These are phyloP conservation scores for Spergularia marina DNA, from an alignment of 148 eudicot species.

Conservation along the genomic window DNA sequence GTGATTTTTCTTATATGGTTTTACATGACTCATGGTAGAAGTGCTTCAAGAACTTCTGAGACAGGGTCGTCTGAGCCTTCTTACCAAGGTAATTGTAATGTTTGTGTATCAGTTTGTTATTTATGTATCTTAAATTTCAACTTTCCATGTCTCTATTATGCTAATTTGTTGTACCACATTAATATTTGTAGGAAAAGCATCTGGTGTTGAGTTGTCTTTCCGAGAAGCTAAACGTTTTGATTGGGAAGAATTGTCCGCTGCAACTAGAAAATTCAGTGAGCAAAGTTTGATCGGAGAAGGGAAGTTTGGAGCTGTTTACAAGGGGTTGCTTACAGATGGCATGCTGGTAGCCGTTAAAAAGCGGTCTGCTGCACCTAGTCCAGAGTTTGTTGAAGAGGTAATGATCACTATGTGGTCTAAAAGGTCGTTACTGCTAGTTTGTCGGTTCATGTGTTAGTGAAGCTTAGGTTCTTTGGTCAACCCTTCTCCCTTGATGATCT, in stretches of 20 bases:
- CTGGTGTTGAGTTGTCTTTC: constrained; percentile 57
- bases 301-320: constrained; percentile 91
- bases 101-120: not conserved
- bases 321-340: constrained; percentile 91
- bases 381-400: constrained; percentile 90
- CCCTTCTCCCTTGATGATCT: not conserved
- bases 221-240: constrained; percentile 76
- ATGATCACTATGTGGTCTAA: constrained; percentile 13
- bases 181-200: constrained; percentile 47
- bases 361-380: constrained; percentile 64
- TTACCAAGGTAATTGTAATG: constrained; percentile 50
- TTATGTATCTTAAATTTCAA: not conserved
- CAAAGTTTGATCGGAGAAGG: constrained; percentile 87
- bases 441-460: not conserved
- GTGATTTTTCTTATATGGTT: constrained; percentile 55
- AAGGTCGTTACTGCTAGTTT: not conserved
- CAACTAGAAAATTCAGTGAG: constrained; percentile 69
- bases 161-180: constrained; percentile 11
- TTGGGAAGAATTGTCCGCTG: constrained; percentile 66
- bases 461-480: not conserved
- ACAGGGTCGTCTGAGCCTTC: constrained; percentile 94
- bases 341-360: constrained; percentile 87
- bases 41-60: constrained; percentile 72
- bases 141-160: not conserved
- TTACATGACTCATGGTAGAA: constrained; percentile 48